Conservation (phyloP, 176 grass and related monocot species). For the Stipa capillata region DNA sequence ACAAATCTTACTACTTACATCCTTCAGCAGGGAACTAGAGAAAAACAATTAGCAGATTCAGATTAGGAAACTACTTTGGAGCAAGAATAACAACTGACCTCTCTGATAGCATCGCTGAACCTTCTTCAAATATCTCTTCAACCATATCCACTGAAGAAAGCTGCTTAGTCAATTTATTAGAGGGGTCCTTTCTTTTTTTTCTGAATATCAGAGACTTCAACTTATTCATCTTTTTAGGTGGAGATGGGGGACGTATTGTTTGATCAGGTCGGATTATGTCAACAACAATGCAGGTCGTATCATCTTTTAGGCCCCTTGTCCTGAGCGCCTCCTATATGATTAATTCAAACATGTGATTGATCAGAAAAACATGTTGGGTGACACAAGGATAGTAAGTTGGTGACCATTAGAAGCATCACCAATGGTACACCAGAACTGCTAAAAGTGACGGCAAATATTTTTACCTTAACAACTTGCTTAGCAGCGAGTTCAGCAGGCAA, state of each 20-base stretch:
- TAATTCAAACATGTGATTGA: conserved; percentile 3
- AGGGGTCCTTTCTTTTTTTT: conserved; percentile 57
- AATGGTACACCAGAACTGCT: not conserved
- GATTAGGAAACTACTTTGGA: not conserved
- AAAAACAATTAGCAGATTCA: not conserved
- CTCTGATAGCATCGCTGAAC: conserved; percentile 91
- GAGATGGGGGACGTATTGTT: conserved; percentile 44
- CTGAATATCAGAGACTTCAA: conserved; percentile 68
- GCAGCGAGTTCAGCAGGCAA: conserved; percentile 95
- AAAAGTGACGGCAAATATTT: not conserved
- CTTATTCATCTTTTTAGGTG: conserved; percentile 84
- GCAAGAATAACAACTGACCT: conserved; percentile 37
- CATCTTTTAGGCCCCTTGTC: conserved; percentile 91
- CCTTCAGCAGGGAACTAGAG: not conserved
- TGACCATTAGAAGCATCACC: conserved; percentile 2
- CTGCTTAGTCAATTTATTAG: conserved; percentile 73
- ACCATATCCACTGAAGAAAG: conserved; percentile 51
- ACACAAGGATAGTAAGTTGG: not conserved
- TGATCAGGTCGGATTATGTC: conserved; percentile 82
- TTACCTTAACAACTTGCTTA: conserved; percentile 91
- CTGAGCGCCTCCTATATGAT: conserved; percentile 74
- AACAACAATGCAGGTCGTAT: conserved; percentile 93
- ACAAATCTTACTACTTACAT: not conserved
- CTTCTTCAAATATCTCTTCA: conserved; percentile 95
- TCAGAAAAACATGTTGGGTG: not conserved